phyloP scores from a whole-genome alignment of 495 filamentous ascomycete species.

The Aspergillus olivimuriae region DNA sequence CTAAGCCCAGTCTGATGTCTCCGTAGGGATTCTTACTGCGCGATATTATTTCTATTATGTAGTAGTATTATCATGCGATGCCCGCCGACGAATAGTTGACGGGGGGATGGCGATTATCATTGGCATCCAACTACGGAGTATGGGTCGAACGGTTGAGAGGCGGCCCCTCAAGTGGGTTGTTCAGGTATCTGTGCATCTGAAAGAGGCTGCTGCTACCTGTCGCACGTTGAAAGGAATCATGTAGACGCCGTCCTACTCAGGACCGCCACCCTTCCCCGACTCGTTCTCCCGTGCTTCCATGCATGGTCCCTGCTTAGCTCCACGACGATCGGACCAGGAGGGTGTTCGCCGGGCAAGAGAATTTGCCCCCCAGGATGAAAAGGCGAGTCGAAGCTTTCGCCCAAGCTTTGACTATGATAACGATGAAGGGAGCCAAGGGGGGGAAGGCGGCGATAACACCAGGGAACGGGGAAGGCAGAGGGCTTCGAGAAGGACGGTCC shows the following conservation, averaged over 20 bases:
- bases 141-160: too few relatives aligned
- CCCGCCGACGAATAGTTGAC: too few relatives aligned
- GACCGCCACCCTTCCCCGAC: background rate
- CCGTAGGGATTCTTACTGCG: too few relatives aligned
- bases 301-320: slow-evolving; percentile 13
- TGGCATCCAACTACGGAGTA: too few relatives aligned
- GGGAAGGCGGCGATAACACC: background rate
- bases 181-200: too few relatives aligned
- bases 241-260: background rate
- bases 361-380: background rate
- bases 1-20: too few relatives aligned
- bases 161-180: too few relatives aligned
- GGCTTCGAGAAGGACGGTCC: background rate
- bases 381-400: background rate
- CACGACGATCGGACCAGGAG: background rate
- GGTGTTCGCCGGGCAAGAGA: background rate
- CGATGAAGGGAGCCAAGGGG: background rate
- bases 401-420: background rate
- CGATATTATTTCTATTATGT: too few relatives aligned
- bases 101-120: too few relatives aligned
- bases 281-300: slow-evolving; percentile 30
- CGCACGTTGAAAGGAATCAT: too few relatives aligned
- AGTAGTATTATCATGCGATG: too few relatives aligned
- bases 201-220: too few relatives aligned
- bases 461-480: background rate